Evolutionary conservation across 768 basidiomycete genomes (phyloP).

Genomic region (Russula ochroleuca): DNA sequence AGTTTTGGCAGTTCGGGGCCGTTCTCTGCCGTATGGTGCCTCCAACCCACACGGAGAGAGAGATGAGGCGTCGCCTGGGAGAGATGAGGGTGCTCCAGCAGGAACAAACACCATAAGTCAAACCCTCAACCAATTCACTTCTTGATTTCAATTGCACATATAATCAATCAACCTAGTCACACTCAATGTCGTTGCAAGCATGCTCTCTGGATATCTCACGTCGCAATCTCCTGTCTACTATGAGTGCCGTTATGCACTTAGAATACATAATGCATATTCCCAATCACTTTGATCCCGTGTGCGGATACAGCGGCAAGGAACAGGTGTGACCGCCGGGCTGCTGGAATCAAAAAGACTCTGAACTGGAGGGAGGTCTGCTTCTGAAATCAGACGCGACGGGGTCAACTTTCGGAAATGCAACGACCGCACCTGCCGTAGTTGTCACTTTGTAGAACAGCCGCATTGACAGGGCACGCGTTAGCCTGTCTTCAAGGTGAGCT

Average conservation of each 20-base stretch:
- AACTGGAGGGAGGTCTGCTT: slow-evolving; percentile 10
- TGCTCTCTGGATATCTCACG: background rate
- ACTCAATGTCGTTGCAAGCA: slow-evolving; percentile 11
- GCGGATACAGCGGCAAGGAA: slow-evolving; percentile 53
- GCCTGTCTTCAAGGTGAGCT: slow-evolving; percentile 25
- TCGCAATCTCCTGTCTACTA: slow-evolving; percentile 14
- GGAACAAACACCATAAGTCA: slow-evolving; percentile 47
- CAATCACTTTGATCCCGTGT: slow-evolving; percentile 43
- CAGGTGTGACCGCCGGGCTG: slow-evolving; percentile 41
- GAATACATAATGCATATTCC: slow-evolving; percentile 53
- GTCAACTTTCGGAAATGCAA: slow-evolving; percentile 2
- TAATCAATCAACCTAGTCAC: background rate
- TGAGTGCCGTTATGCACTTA: slow-evolving; percentile 30
- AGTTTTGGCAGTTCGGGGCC: slow-evolving; percentile 54
- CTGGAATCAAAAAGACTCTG: slow-evolving; percentile 11
- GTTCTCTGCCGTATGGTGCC: slow-evolving; percentile 75
- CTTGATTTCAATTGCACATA: slow-evolving; percentile 4
- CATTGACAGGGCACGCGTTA: slow-evolving; percentile 38
- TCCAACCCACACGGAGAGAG: slow-evolving; percentile 86
- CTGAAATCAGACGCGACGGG: background rate
- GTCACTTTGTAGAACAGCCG: slow-evolving; percentile 42
- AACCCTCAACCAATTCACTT: slow-evolving; percentile 34
- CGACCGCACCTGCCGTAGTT: slow-evolving; percentile 24
- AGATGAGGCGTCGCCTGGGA: slow-evolving; percentile 76
- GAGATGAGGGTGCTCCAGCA: slow-evolving; percentile 74